These are phyloP conservation scores for Elsinoe ampelina DNA, from an alignment of 2,329 filamentous ascomycete genomes.

Conservation along the genomic window DNA sequence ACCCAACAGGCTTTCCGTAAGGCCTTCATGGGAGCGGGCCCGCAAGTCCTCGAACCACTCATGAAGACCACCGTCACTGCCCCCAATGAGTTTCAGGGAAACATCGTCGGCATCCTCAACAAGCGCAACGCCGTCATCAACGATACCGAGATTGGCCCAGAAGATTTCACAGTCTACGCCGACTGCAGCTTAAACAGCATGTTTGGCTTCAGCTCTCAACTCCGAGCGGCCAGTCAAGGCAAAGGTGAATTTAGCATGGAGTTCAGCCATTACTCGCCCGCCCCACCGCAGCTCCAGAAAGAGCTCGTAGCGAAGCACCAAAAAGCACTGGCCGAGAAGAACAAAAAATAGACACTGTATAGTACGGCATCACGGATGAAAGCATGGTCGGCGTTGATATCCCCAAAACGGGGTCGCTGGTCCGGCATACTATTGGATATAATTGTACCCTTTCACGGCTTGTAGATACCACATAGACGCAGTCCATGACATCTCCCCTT, in stretches of 20 bases:
- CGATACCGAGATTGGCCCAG: constrained; percentile 85
- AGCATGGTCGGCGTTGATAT: neutral
- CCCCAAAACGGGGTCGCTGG: neutral
- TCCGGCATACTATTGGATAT: neutral
- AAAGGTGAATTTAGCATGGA: constrained; percentile 99
- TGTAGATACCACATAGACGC: constrained; percentile 10
- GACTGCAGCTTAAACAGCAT: constrained; percentile 93
- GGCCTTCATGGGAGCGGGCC: constrained; percentile 71
- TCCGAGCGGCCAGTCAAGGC: constrained; percentile 88
- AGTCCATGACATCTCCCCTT: constrained; percentile 8
- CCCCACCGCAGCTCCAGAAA: constrained; percentile 80
- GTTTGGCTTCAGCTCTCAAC: constrained; percentile 91
- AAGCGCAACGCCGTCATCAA: constrained; percentile 93
- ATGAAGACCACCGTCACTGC: constrained; percentile 98
- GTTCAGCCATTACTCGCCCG: constrained; percentile 88
- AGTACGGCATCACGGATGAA: neutral
- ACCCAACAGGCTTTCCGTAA: constrained; percentile 96
- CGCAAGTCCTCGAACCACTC: constrained; percentile 81
- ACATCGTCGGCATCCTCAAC: constrained; percentile 88
- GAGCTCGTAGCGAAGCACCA: constrained; percentile 59
- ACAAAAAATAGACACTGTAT: constrained; percentile 44
- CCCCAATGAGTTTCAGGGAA: constrained; percentile 94
- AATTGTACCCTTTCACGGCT: neutral
- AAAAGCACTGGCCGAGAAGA: constrained; percentile 56
- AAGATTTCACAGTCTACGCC: constrained; percentile 86